These are phyloP conservation scores for Pyrenochaeta sp. DNA, from an alignment of 2,329 filamentous ascomycete genomes.

Conservation along the genomic window DNA sequence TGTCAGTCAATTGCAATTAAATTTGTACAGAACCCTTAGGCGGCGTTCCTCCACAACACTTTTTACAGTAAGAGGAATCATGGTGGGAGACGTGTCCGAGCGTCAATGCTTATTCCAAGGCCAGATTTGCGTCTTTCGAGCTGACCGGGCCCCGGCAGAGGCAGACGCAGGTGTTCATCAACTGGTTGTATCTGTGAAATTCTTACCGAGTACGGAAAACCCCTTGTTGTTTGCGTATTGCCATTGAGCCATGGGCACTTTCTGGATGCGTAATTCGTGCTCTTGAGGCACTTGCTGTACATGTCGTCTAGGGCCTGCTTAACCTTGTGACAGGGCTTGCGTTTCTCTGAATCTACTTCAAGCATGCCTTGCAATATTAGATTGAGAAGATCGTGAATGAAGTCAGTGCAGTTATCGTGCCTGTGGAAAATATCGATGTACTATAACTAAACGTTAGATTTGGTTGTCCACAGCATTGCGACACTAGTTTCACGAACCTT, in stretches of 20 bases:
- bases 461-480: not conserved
- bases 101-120: no score
- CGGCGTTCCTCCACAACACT: no score
- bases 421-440: constrained; percentile 16
- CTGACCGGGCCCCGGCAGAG: no score
- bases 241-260: not conserved
- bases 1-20: no score
- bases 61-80: no score
- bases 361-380: constrained; percentile 20
- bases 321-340: constrained; percentile 5
- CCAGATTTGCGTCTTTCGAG: no score
- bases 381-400: constrained; percentile 15
- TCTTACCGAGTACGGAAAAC: no score
- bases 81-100: no score
- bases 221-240: not conserved
- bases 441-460: not conserved
- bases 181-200: not conserved
- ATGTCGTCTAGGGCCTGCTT: not conserved
- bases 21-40: no score
- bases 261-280: not conserved
- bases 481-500: not conserved
- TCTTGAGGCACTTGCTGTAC: not conserved
- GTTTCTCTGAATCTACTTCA: constrained; percentile 6
- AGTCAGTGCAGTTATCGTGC: constrained; percentile 12
- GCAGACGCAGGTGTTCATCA: not conserved